Evolutionary conservation across 805 yeast species (phyloP).

Genomic region (Wickerhamomyces xylosicus): DNA sequence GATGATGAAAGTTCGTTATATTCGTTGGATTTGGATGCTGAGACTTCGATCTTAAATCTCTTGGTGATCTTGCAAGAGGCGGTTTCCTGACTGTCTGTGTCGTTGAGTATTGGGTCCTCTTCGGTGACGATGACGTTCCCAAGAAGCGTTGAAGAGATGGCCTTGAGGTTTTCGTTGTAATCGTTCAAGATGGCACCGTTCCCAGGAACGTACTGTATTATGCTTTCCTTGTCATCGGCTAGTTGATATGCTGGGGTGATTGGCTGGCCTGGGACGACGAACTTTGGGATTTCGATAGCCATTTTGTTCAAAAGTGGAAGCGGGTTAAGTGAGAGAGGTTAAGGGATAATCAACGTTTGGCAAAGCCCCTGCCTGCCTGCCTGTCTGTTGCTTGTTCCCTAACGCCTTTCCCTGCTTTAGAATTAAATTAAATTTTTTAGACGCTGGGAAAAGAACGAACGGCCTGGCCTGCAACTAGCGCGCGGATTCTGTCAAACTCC

Average conservation of each 20-base stretch:
- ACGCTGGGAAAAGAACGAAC: no score
- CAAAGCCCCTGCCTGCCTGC: no score
- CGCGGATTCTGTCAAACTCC: no score
- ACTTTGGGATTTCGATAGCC: constrained; percentile 28
- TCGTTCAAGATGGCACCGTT: constrained; percentile 48
- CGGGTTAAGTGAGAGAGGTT: no score
- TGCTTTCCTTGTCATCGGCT: constrained; percentile 19
- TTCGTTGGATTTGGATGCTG: constrained; percentile 10
- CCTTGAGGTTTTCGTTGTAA: constrained; percentile 27
- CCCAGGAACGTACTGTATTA: constrained; percentile 47
- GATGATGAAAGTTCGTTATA: constrained; percentile 7
- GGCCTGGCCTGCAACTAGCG: no score
- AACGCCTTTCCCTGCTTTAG: no score
- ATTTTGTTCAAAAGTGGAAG: no score
- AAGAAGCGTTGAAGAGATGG: constrained; percentile 47
- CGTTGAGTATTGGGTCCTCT: constrained; percentile 6
- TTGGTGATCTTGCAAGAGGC: constrained; percentile 10
- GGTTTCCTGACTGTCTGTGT: constrained; percentile 3
- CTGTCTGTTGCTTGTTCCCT: no score
- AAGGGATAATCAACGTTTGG: no score
- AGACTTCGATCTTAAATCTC: constrained; percentile 20
- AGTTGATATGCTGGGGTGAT: constrained; percentile 45
- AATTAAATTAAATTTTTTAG: no score
- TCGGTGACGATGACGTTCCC: constrained; percentile 39
- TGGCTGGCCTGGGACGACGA: constrained; percentile 75